These are phyloP conservation scores for Lactarius sp. DNA, from an alignment of 768 basidiomycete species.

Conservation along the genomic window DNA sequence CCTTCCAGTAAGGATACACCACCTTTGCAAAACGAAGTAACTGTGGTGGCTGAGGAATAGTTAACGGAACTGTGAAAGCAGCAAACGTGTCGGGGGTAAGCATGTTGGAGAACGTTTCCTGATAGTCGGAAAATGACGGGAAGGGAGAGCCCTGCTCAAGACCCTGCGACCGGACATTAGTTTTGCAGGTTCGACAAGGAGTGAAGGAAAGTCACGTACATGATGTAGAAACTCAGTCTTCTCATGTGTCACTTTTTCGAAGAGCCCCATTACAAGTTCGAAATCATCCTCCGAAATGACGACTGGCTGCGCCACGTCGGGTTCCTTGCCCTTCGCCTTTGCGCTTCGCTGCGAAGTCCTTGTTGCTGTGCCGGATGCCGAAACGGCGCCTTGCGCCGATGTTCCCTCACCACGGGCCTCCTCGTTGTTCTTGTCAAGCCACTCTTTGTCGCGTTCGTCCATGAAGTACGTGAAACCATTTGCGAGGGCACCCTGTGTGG, in stretches of 20 bases:
- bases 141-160: constrained; percentile 64
- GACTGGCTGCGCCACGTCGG: constrained; percentile 59
- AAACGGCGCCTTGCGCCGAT: constrained; percentile 66
- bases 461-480: constrained; percentile 86
- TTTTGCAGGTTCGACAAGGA: not conserved
- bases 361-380: constrained; percentile 51
- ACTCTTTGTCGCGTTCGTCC: constrained; percentile 94
- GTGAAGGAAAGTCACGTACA: constrained; percentile 44
- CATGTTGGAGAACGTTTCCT: constrained; percentile 57
- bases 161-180: constrained; percentile 37
- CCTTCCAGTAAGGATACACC: constrained; percentile 88
- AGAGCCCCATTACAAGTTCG: constrained; percentile 90
- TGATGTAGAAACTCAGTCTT: constrained; percentile 87
- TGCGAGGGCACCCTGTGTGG: constrained; percentile 51
- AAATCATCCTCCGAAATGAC: constrained; percentile 87
- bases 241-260: constrained; percentile 88
- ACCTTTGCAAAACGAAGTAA: constrained; percentile 65
- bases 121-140: constrained; percentile 69
- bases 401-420: constrained; percentile 83
- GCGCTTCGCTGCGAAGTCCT: constrained; percentile 51
- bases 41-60: constrained; percentile 58
- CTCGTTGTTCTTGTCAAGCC: constrained; percentile 90
- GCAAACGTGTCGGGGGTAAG: constrained; percentile 64
- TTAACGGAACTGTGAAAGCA: constrained; percentile 57
- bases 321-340: constrained; percentile 82